phyloP scores from a whole-genome alignment of 495 filamentous ascomycete genomes.

The Cercophora newfieldiana region DNA sequence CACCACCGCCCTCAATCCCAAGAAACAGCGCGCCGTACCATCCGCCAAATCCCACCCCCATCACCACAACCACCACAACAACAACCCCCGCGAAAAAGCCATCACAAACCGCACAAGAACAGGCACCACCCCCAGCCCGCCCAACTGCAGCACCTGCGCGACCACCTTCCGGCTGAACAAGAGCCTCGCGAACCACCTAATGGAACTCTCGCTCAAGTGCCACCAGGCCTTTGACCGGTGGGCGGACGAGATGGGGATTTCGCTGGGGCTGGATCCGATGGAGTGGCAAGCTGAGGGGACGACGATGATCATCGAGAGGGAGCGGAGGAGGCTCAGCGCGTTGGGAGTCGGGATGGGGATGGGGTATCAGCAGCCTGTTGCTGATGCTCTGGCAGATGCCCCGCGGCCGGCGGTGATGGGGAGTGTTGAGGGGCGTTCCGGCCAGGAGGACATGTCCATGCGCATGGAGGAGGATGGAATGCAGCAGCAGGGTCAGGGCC shows the following conservation, averaged over 20 bases:
- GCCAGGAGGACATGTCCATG: not conserved
- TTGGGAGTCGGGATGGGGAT: not conserved
- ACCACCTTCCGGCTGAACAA: not conserved
- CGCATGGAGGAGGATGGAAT: not conserved
- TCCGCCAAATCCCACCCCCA: not conserved
- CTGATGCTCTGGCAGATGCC: not conserved
- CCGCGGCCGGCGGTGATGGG: no score
- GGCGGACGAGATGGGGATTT: constrained; percentile 34
- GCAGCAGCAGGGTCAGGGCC: no score
- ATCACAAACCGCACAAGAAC: not conserved
- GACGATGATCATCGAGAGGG: constrained; percentile 14
- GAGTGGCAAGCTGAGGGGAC: constrained; percentile 42
- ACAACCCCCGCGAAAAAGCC: not conserved
- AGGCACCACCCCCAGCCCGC: not conserved
- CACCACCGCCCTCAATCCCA: not conserved
- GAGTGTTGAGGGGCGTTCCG: not conserved
- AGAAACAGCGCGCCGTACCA: not conserved
- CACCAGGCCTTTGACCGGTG: constrained; percentile 26
- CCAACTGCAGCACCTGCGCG: not conserved
- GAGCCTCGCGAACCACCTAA: not conserved
- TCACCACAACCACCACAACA: not conserved
- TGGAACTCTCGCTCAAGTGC: constrained; percentile 5
- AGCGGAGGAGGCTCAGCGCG: constrained; percentile 1
- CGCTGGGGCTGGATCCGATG: constrained; percentile 31
- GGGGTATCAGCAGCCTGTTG: not conserved